Percentiles rank a stretch among this genome's conserved stretches.
Evolutionary conservation across 1,284 basidiomycete genomes (phyloP).

Genomic region (Singerocomus inundabilis): DNA sequence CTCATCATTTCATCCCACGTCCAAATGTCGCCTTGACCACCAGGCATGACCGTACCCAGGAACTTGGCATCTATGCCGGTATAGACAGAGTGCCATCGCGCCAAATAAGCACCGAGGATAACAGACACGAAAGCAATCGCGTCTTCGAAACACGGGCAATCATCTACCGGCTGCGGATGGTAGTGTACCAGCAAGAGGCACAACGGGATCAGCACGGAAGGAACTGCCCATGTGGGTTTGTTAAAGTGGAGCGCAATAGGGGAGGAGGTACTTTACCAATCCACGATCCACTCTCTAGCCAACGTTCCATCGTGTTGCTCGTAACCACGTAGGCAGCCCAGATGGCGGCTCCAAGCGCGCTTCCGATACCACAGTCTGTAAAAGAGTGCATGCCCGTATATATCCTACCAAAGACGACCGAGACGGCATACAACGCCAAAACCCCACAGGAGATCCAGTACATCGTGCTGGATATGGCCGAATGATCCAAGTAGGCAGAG

Average conservation of each 20-base stretch:
- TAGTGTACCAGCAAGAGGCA: slow-evolving; percentile 77
- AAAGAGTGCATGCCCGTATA: slow-evolving; percentile 93
- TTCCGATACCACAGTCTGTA: slow-evolving; percentile 72
- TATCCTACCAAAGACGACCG: slow-evolving; percentile 85
- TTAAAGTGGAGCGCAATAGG: background rate
- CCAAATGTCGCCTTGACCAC: slow-evolving; percentile 45
- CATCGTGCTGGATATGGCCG: slow-evolving; percentile 42
- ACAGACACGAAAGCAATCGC: slow-evolving; percentile 92
- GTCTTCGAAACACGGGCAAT: slow-evolving; percentile 98
- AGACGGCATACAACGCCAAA: slow-evolving; percentile 65
- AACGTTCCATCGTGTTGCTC: slow-evolving; percentile 43
- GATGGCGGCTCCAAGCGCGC: slow-evolving; percentile 61
- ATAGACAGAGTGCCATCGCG: slow-evolving; percentile 55
- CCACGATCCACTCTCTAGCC: slow-evolving; percentile 54
- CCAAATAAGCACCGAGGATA: slow-evolving; percentile 72
- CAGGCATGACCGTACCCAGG: slow-evolving; percentile 53
- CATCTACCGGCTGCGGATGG: slow-evolving; percentile 92
- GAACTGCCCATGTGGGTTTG: slow-evolving; percentile 46
- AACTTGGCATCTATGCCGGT: slow-evolving; percentile 37
- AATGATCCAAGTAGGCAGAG: slow-evolving; percentile 36
- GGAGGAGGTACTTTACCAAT: slow-evolving; percentile 41
- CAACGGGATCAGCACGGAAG: slow-evolving; percentile 63
- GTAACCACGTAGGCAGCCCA: slow-evolving; percentile 55
- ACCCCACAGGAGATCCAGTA: slow-evolving; percentile 45
- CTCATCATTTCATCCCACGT: slow-evolving; percentile 46